A percentile compares a stretch with the other conserved stretches of the same genome.
Conservation (phyloP, 1,139 yeast species). For the Geotrichum reessii region DNA sequence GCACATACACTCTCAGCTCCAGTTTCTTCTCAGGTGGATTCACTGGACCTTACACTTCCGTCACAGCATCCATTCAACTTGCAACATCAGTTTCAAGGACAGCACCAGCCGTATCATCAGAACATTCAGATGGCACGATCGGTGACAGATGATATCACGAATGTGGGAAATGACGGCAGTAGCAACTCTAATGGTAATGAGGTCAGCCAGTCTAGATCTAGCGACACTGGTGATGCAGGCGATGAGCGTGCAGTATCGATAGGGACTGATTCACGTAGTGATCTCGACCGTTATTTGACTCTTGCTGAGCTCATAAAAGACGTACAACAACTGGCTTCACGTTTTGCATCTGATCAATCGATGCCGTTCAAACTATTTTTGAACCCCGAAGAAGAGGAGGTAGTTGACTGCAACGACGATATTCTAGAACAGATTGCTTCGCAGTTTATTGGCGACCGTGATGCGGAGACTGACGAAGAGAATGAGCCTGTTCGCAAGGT, state of each 20-base stretch:
- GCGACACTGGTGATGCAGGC: not conserved
- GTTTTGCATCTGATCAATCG: constrained; percentile 16
- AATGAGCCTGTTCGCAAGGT: constrained; percentile 12
- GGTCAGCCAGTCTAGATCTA: not conserved
- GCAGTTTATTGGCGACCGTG: constrained; percentile 16
- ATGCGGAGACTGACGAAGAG: constrained; percentile 17
- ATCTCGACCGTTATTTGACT: not conserved
- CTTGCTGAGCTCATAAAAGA: constrained; percentile 12
- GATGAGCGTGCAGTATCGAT: not conserved
- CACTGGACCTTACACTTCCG: constrained; percentile 5
- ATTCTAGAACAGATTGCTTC: constrained; percentile 17
- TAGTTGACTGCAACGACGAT: constrained; percentile 17
- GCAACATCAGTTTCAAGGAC: not conserved
- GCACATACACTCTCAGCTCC: not conserved
- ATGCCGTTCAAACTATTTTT: constrained; percentile 14
- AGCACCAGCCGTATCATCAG: not conserved
- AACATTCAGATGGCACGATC: constrained; percentile 2
- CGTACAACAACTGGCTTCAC: constrained; percentile 12
- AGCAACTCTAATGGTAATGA: not conserved
- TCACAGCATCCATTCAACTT: constrained; percentile 11
- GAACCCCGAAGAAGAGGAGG: constrained; percentile 16
- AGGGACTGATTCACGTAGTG: not conserved
- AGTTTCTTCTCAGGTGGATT: not conserved
- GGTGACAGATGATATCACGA: not conserved
- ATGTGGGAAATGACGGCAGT: not conserved